A percentile compares a stretch with the other conserved stretches of the same genome.
Evolutionary conservation across 208 protist genomes (phyloP).

Genomic region (Trichomonas tenax): DNA sequence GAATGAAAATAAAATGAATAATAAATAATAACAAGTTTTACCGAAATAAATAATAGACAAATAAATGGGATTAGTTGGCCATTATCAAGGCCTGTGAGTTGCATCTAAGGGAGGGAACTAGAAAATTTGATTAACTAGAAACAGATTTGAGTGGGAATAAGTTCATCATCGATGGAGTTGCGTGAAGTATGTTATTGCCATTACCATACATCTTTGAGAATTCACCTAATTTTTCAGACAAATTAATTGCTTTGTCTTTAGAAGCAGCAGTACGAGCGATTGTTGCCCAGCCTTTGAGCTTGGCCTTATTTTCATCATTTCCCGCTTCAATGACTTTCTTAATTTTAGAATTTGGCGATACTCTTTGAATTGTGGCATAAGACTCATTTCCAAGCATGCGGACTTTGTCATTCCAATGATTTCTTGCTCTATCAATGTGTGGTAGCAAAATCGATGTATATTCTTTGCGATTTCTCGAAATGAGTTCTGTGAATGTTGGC

Average conservation of each 20-base stretch:
- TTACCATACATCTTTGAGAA: not conserved
- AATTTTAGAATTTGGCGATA: not conserved
- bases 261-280: not conserved
- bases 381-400: not conserved
- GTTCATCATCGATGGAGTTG: not conserved
- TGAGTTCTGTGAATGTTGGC: not conserved
- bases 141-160: not conserved
- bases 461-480: not conserved
- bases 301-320: not conserved
- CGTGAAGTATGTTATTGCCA: not conserved
- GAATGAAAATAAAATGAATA: no score
- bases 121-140: not conserved
- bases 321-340: not conserved
- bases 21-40: no score
- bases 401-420: not conserved
- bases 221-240: not conserved
- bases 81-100: not conserved
- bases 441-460: not conserved
- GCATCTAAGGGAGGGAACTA: not conserved
- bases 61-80: not conserved
- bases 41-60: not conserved
- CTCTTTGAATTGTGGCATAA: not conserved
- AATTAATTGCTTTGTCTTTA: not conserved
- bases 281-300: not conserved
- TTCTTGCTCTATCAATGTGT: not conserved